Evolutionary conservation across 139 green algal species (phyloP).

Genomic region (Zygnema cylindricum): DNA sequence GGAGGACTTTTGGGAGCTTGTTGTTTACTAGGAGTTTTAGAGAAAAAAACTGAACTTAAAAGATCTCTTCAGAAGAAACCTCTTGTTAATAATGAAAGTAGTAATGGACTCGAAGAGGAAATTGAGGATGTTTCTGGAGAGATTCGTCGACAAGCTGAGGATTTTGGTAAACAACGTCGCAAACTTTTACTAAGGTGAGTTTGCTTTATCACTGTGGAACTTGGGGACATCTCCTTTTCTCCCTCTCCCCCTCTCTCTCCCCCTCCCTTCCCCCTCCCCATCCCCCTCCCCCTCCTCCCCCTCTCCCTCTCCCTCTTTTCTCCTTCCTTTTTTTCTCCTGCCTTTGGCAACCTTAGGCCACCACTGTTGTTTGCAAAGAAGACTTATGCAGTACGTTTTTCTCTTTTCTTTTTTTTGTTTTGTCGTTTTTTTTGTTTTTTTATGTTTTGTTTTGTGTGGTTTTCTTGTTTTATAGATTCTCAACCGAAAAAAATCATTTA

Average conservation of each 20-base stretch:
- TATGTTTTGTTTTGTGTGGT: background rate
- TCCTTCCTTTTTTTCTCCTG: no score
- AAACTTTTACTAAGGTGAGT: background rate
- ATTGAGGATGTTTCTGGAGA: background rate
- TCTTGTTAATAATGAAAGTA: background rate
- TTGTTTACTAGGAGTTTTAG: background rate
- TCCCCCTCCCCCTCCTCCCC: no score
- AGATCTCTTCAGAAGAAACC: background rate
- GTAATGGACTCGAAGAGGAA: background rate
- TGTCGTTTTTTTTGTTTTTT: no score
- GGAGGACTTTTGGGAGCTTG: background rate
- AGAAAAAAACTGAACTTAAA: background rate
- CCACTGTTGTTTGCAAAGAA: no score
- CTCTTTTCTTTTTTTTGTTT: no score
- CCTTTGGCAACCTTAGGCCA: no score
- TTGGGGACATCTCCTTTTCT: no score
- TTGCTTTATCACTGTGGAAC: no score
- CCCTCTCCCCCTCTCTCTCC: no score
- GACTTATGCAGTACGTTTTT: no score
- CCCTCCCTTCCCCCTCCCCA: no score
- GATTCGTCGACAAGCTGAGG: background rate
- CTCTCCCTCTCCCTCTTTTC: no score
- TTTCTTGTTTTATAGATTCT: background rate
- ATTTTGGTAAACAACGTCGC: background rate
- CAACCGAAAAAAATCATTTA: background rate